Conservation (phyloP, 805 yeast species). For the Starmerella cellae region DNA sequence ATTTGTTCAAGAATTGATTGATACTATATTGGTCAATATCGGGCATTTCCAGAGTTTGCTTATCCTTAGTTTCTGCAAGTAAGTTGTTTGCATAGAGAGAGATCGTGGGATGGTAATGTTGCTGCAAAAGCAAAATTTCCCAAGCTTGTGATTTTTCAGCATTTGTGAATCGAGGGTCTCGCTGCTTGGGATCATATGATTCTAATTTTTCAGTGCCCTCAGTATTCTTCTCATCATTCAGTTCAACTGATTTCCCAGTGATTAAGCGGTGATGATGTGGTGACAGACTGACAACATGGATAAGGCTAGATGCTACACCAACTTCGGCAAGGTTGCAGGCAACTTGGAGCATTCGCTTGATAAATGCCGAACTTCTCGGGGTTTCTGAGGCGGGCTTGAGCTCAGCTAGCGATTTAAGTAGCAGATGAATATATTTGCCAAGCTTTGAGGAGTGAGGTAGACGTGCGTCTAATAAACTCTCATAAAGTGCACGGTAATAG, state of each 20-base stretch:
- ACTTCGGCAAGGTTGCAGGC: constrained; percentile 76
- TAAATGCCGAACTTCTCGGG: constrained; percentile 71
- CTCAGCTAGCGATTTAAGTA: constrained; percentile 64
- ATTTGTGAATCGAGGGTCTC: constrained; percentile 88
- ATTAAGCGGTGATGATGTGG: constrained; percentile 70
- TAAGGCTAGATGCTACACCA: constrained; percentile 41
- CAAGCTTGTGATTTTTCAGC: constrained; percentile 73
- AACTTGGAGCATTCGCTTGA: constrained; percentile 75
- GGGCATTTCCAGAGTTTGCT: constrained; percentile 46
- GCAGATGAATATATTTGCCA: constrained; percentile 74
- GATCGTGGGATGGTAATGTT: constrained; percentile 88
- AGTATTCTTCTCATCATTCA: not conserved
- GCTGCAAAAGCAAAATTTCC: constrained; percentile 64
- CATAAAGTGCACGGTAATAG: constrained; percentile 78
- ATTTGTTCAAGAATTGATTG: constrained; percentile 84
- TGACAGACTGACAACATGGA: constrained; percentile 27
- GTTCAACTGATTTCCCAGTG: not conserved
- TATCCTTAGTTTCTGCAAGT: constrained; percentile 30
- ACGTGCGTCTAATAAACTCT: constrained; percentile 74
- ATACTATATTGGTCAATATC: constrained; percentile 81
- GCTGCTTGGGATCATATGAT: constrained; percentile 68
- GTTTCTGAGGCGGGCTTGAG: constrained; percentile 38
- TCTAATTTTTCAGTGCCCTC: not conserved
- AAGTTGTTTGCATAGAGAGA: constrained; percentile 62
- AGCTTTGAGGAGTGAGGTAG: constrained; percentile 80